Base-by-base conservation (phyloP, 306 rosid species). In the Dryas octopetala region DNA sequence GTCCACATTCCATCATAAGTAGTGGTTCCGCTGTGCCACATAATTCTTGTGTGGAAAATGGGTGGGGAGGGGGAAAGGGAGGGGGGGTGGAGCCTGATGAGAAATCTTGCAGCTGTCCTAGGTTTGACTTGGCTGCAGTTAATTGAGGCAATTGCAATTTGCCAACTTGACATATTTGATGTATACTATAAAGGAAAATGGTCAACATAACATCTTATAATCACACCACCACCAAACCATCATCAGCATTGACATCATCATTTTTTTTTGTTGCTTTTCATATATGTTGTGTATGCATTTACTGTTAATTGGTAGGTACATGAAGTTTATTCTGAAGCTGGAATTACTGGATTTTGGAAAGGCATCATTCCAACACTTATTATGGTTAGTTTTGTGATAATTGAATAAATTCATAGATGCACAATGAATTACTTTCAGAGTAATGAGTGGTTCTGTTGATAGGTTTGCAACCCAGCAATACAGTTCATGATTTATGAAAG, bases 391-490 rank as follows among this genome's bases (percentile, higher is more conserved):
- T 72, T 67, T 72, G 63, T n/a, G 1, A 16, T 48, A 66, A 17
- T 74, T 68, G 57, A 65, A 63, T 70, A 43, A 55, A 68, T 62
- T 83, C 43, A 23, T 32, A 60, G 51, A 51, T 51, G 41, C 14
- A 52, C 55, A 46, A 55, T n/a, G 45, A 38, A 26, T 67, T 68
- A 19, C 16, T 19, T 58, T 47, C 49, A 16, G 40, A 47, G 38
- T 76, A 43, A 85, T 44, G 40, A 40, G 62, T 70, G 76, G 76
- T 60, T 79, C 66, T 68, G 77, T 65, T 84, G 26, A 67, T 73
- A 91, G 95, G 97, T 89, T 71, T 91, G 95, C 88, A 91, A 89
- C 85, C 97, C 97, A 43, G 83, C 97, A 40, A 91, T 91, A 75
- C 97, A 91, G 70, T 91, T 91, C 78, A 91, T 86, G 95, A 88